Percentiles rank a stretch among this genome's conserved stretches.
Conservation (phyloP, 1,139 yeast genomes). For the Blastobotrys ciferrii region DNA sequence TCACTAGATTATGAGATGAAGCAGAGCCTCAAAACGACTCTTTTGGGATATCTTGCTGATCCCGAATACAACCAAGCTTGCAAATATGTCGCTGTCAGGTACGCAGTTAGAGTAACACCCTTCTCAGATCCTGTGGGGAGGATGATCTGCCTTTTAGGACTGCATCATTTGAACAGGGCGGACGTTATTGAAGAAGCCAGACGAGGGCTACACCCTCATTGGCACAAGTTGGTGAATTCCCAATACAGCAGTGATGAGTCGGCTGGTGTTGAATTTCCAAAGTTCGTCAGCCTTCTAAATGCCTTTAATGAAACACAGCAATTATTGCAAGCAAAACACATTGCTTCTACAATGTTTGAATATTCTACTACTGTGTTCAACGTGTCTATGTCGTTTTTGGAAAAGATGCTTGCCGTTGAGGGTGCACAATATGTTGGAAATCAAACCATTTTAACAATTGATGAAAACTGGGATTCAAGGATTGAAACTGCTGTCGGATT, state of each 20-base stretch:
- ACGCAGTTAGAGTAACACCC: slow-evolving; percentile 60
- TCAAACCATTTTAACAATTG: slow-evolving; percentile 58
- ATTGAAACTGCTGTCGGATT: slow-evolving; percentile 68
- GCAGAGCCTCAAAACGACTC: slow-evolving; percentile 44
- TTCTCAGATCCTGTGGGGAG: slow-evolving; percentile 72
- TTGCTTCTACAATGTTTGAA: slow-evolving; percentile 22
- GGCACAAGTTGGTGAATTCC: slow-evolving; percentile 45
- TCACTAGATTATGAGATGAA: slow-evolving; percentile 44
- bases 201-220: slow-evolving; percentile 81
- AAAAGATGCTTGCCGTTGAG: slow-evolving; percentile 62
- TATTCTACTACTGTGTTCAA: slow-evolving; percentile 33
- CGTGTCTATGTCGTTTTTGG: slow-evolving; percentile 30
- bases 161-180: slow-evolving; percentile 54
- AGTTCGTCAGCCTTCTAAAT: neutral
- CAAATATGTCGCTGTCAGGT: slow-evolving; percentile 68
- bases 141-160: slow-evolving; percentile 63
- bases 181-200: slow-evolving; percentile 78
- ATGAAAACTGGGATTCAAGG: slow-evolving; percentile 73
- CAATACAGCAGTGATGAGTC: slow-evolving; percentile 15
- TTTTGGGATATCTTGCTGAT: slow-evolving; percentile 42
- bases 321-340: slow-evolving; percentile 10
- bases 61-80: slow-evolving; percentile 37
- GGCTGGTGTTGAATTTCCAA: slow-evolving; percentile 31
- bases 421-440: slow-evolving; percentile 50
- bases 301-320: slow-evolving; percentile 12